These are phyloP conservation scores for Amaranthus palmeri DNA, from an alignment of 148 eudicot genomes.

Conservation along the genomic window DNA sequence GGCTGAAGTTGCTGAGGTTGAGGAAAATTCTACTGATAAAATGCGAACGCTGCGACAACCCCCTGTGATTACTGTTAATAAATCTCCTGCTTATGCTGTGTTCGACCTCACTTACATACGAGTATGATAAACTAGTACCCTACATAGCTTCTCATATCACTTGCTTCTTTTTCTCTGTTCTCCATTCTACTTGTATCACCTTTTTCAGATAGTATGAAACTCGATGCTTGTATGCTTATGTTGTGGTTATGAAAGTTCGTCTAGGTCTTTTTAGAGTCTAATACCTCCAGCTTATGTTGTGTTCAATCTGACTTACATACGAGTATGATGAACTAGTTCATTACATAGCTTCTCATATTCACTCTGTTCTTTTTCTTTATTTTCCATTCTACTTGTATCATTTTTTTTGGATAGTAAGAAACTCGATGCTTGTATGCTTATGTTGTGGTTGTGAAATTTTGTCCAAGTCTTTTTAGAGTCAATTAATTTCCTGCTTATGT, in stretches of 20 bases:
- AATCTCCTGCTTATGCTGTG: constrained; percentile 68
- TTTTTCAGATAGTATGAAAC: neutral
- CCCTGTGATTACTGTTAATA: constrained; percentile 74
- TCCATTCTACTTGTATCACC: neutral
- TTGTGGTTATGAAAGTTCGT: neutral
- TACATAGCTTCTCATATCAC: neutral
- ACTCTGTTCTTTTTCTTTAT: no score
- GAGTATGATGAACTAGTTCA: no score
- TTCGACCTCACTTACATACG: constrained; percentile 81
- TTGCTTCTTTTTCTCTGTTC: neutral
- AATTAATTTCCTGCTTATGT: no score
- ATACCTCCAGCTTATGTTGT: no score
- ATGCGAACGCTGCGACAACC: constrained; percentile 70
- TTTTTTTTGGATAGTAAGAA: no score
- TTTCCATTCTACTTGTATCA: no score
- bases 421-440: no score
- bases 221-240: neutral
- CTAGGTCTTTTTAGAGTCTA: no score
- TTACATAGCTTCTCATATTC: no score
- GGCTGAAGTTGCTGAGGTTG: constrained; percentile 87
- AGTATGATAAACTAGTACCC: constrained; percentile 25
- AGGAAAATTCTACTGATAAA: constrained; percentile 61
- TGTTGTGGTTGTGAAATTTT: no score
- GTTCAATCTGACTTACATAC: no score
- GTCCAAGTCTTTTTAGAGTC: no score